Evolutionary conservation across 352 stramenopile species (phyloP).

Genomic region (Pythium monospermum): DNA sequence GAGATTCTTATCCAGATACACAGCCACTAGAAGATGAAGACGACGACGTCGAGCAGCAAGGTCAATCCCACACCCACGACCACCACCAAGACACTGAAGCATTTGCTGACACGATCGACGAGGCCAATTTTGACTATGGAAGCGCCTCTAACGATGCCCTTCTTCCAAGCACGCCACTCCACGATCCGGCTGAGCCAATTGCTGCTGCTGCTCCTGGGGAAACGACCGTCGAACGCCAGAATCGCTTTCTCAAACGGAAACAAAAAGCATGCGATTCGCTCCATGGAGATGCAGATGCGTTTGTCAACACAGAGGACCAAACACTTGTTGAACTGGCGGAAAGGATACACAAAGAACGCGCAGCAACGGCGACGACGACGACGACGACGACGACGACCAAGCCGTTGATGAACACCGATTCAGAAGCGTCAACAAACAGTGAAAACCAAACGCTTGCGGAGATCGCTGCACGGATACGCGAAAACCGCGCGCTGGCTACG

Average conservation of each 20-base stretch:
- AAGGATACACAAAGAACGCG: slow-evolving; percentile 12
- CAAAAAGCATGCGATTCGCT: slow-evolving; percentile 9
- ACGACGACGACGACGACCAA: not conserved
- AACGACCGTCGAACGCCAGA: not conserved
- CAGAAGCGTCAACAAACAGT: no score
- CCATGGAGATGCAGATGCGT: slow-evolving; percentile 1
- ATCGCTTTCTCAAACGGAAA: slow-evolving; percentile 15
- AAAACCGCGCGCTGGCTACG: not conserved
- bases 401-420: no score
- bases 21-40: slow-evolving; percentile 37
- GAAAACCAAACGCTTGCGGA: not conserved
- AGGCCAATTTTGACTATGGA: not conserved
- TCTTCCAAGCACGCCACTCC: not conserved
- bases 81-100: not conserved
- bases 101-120: slow-evolving; percentile 7
- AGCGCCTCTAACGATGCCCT: not conserved
- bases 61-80: not conserved
- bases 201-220: not conserved
- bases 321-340: slow-evolving; percentile 11
- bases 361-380: not conserved
- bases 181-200: not conserved
- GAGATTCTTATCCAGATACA: slow-evolving; percentile 34
- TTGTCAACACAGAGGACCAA: slow-evolving; percentile 18
- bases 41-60: not conserved
- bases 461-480: not conserved